Conservation (phyloP, 192 early-diverging fungal genomes). For the Gaertneriomyces semiglobifer region DNA sequence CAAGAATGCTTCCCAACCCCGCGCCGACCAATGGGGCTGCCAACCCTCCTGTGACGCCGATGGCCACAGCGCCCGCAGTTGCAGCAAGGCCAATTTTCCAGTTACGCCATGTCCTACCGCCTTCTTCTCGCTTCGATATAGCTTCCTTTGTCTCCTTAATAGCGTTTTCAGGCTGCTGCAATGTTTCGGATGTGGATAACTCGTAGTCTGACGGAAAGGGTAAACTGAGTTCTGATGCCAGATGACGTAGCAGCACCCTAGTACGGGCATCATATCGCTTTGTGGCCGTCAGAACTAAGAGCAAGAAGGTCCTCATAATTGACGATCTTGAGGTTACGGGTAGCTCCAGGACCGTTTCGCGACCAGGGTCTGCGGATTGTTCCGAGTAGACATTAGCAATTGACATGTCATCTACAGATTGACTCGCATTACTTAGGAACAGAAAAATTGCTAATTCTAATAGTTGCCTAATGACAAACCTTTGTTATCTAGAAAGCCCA, state of each 20-base stretch:
- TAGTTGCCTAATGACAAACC: background rate
- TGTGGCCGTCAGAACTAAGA: constrained; percentile 13
- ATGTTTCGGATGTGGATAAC: constrained; percentile 30
- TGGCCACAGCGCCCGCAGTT: constrained; percentile 43
- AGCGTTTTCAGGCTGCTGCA: constrained; percentile 39
- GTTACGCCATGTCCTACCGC: constrained; percentile 37
- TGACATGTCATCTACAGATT: background rate
- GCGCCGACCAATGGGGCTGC: constrained; percentile 54
- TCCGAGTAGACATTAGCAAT: background rate
- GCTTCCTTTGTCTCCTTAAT: constrained; percentile 29
- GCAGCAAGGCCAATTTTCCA: constrained; percentile 46
- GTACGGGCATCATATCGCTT: constrained; percentile 49
- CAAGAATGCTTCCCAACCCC: constrained; percentile 43
- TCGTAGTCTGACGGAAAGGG: constrained; percentile 41
- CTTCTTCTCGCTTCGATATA: constrained; percentile 23
- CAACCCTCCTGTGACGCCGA: constrained; percentile 51
- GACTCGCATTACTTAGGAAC: background rate
- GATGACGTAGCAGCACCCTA: constrained; percentile 40
- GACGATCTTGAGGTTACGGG: constrained; percentile 3
- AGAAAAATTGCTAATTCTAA: too few species aligned
- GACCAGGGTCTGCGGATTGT: background rate
- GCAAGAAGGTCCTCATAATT: constrained; percentile 15
- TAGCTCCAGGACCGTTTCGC: background rate
- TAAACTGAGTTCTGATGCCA: constrained; percentile 25
- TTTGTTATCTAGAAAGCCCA: constrained; percentile 17